Conservation (phyloP, 139 green algal genomes). For the Mychonastes homosphaera region DNA sequence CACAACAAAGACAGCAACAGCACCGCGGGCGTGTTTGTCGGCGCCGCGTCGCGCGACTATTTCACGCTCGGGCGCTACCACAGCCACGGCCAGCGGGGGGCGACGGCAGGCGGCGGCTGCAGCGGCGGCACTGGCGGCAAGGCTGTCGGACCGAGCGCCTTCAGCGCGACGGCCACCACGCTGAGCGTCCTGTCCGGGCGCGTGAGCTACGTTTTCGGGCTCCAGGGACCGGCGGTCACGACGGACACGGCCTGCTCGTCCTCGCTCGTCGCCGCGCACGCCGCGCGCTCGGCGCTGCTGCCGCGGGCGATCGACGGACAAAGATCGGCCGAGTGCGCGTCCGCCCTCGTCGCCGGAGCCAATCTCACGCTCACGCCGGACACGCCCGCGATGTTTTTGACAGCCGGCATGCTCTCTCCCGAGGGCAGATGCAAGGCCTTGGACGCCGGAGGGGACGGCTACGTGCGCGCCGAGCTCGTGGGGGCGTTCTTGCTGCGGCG, state of each 20-base stretch:
- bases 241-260: constrained; percentile 83
- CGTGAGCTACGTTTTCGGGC: constrained; percentile 56
- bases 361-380: constrained; percentile 45
- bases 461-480: constrained; percentile 43
- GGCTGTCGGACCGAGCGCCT: too few species aligned
- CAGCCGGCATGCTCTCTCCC: constrained; percentile 26
- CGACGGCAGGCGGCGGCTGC: too few species aligned
- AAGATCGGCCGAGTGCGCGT: constrained; percentile 20
- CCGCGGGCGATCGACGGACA: too few species aligned
- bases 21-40: constrained; percentile 53
- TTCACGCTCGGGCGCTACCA: too few species aligned
- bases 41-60: constrained; percentile 61
- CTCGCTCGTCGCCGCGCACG: constrained; percentile 56
- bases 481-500: constrained; percentile 13
- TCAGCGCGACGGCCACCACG: constrained; percentile 36
- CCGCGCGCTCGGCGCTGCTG: constrained; percentile 23
- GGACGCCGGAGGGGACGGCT: constrained; percentile 64
- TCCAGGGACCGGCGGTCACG: constrained; percentile 57
- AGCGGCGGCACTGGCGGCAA: too few species aligned
- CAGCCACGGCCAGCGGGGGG: too few species aligned
- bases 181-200: constrained; percentile 56
- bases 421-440: constrained; percentile 47
- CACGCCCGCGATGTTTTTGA: constrained; percentile 42
- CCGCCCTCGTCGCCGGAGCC: constrained; percentile 27
- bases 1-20: too few species aligned